Evolutionary conservation across 129 eudicot genomes (phyloP).

Genomic region (Flaveria bidentis): DNA sequence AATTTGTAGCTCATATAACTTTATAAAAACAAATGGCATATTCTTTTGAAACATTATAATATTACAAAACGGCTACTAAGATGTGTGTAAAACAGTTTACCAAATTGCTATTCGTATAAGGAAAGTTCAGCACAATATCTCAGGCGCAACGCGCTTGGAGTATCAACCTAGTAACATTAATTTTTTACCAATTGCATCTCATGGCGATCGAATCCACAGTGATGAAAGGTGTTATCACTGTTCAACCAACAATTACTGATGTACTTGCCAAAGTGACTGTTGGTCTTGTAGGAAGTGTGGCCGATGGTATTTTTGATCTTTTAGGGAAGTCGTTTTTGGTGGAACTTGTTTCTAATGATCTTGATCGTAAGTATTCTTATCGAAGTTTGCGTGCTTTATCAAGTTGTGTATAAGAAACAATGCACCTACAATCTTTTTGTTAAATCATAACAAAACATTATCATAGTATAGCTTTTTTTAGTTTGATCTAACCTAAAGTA

Average conservation of each 20-base stretch:
- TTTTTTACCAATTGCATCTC: neutral
- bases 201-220: neutral
- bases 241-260: constrained; percentile 39
- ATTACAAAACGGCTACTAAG: too few relatives aligned
- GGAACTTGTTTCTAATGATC: constrained; percentile 62
- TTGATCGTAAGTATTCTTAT: constrained; percentile 36
- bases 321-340: constrained; percentile 49
- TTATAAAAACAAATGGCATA: too few relatives aligned
- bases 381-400: neutral
- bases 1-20: too few relatives aligned
- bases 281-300: constrained; percentile 31
- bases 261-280: constrained; percentile 36
- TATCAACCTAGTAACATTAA: too few relatives aligned
- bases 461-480: neutral
- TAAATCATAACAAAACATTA: neutral
- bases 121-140: too few relatives aligned
- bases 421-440: neutral
- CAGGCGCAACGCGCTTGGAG: too few relatives aligned
- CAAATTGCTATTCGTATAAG: too few relatives aligned
- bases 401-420: neutral
- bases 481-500: neutral
- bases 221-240: constrained; percentile 46
- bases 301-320: constrained; percentile 41
- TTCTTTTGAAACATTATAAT: too few relatives aligned
- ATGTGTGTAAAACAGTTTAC: too few relatives aligned